These are phyloP conservation scores for Daphne laureola DNA, from an alignment of 441 rosid genomes.

Conservation along the genomic window DNA sequence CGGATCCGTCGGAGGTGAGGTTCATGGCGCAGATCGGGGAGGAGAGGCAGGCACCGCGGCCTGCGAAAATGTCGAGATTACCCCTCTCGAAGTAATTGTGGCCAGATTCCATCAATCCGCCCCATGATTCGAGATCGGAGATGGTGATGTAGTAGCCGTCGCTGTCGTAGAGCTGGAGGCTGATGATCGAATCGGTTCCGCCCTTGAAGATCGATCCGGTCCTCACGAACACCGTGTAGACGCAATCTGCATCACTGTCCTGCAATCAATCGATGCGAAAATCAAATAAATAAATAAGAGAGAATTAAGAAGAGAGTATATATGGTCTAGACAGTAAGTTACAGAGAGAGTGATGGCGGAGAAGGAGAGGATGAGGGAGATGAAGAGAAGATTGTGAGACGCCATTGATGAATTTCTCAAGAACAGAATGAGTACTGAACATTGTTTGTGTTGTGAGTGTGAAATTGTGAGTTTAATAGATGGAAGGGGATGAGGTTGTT, in stretches of 20 bases:
- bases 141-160: conserved; percentile 34
- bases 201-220: conserved; percentile 77
- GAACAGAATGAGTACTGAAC: too few species aligned
- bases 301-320: background rate
- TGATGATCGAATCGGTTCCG: conserved; percentile 60
- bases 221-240: conserved; percentile 55
- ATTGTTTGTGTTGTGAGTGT: too few species aligned
- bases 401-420: conserved; percentile 4
- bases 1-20: conserved; percentile 66
- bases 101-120: conserved; percentile 56
- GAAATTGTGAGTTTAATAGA: too few species aligned
- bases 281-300: background rate
- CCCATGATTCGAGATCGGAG: conserved; percentile 53
- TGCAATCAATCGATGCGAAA: conserved; percentile 6
- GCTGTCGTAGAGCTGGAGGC: conserved; percentile 37
- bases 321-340: conserved; percentile 11
- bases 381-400: conserved; percentile 5
- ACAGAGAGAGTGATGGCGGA: conserved; percentile 29
- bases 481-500: too few species aligned
- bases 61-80: conserved; percentile 78
- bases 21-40: conserved; percentile 51
- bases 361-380: conserved; percentile 31
- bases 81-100: conserved; percentile 79
- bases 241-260: conserved; percentile 45
- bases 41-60: conserved; percentile 44